A percentile compares a stretch with the other conserved stretches of the same genome.
Conservation (phyloP, 73 alveolate species). For the Tetrahymena borealis region DNA sequence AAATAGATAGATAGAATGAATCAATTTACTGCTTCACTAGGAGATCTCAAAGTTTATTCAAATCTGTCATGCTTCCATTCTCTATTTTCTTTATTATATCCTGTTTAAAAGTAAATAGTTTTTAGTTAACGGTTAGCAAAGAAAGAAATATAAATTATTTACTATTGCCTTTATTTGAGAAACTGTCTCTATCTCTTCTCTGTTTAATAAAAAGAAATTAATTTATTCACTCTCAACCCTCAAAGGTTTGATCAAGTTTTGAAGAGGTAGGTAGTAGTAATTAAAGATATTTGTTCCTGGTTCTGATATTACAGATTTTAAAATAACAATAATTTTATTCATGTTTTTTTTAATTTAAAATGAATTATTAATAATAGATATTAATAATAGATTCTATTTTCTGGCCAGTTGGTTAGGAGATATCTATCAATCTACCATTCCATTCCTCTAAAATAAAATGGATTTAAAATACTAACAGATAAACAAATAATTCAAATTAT, state of each 20-base stretch:
- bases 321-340: too few relatives aligned
- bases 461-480: too few relatives aligned
- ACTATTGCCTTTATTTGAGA: background rate
- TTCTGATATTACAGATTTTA: too few relatives aligned
- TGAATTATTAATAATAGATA: too few relatives aligned
- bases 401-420: too few relatives aligned
- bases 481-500: too few relatives aligned
- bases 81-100: background rate
- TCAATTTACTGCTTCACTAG: background rate
- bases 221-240: background rate
- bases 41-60: background rate
- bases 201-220: background rate
- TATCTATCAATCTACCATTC: too few relatives aligned
- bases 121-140: background rate
- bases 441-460: too few relatives aligned
- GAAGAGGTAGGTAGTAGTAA: background rate
- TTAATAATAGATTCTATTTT: too few relatives aligned
- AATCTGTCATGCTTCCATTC: background rate
- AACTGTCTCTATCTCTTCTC: constrained; percentile 1
- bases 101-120: background rate
- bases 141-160: background rate
- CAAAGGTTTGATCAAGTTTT: background rate
- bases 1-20: background rate
- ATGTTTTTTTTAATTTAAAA: too few relatives aligned
- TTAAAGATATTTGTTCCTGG: background rate